Evolutionary conservation across 2,329 filamentous ascomycete genomes (phyloP).

Genomic region (Colletotrichum sp.): DNA sequence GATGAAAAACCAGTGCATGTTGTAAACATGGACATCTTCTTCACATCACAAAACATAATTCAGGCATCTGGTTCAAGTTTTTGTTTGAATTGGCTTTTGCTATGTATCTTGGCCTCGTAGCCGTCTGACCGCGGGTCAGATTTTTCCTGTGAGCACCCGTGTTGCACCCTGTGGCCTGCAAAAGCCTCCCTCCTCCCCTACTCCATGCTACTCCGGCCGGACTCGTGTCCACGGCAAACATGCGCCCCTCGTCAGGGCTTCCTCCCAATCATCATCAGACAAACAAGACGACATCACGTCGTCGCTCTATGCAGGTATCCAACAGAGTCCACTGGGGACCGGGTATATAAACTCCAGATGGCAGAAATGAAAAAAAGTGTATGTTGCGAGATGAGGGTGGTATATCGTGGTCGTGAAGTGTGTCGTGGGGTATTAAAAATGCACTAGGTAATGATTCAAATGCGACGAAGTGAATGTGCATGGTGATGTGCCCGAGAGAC

Average conservation of each 20-base stretch:
- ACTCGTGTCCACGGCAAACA: neutral
- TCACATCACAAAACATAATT: too few relatives aligned
- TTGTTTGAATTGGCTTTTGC: constrained; percentile 1
- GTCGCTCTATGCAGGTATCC: constrained; percentile 14
- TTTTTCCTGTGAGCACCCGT: neutral
- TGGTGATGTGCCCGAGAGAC: neutral
- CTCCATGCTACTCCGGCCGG: neutral
- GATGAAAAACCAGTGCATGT: too few relatives aligned
- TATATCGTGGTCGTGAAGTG: constrained; percentile 19
- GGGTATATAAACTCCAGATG: constrained; percentile 23
- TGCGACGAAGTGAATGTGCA: constrained; percentile 4
- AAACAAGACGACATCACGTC: neutral
- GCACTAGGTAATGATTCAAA: neutral
- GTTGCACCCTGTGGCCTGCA: constrained; percentile 6
- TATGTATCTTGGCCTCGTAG: neutral
- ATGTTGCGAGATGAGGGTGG: constrained; percentile 1
- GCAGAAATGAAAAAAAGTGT: constrained; percentile 11
- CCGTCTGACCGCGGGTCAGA: neutral
- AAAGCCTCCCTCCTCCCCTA: neutral
- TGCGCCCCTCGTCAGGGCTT: neutral
- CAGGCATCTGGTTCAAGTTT: neutral
- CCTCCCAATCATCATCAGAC: neutral
- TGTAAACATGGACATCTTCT: too few relatives aligned
- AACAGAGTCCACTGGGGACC: constrained; percentile 20
- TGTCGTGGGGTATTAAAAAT: constrained; percentile 11